Base-by-base conservation (phyloP, 2,329 filamentous ascomycete genomes). In the Cladosporium sphaerospermum region DNA sequence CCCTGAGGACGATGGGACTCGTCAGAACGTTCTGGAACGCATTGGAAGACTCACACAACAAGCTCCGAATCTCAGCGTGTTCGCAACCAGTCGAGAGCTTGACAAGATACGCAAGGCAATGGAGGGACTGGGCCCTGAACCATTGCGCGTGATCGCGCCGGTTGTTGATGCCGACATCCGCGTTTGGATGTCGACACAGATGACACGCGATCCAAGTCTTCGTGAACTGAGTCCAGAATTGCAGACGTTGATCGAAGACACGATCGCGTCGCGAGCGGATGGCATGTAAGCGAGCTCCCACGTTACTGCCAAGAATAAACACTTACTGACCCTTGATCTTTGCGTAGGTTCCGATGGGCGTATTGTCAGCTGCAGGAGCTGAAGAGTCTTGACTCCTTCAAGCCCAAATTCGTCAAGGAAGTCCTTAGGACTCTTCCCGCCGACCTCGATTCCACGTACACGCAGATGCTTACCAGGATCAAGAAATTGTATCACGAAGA, bases 271-370 rank as follows among this genome's bases (percentile, higher is more conserved):
- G 13, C 56, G 57, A 45, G 57, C 63, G 19, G 56, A 64, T 46
- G 59, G 62, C 46, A 63, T 64, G 62, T 64, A 53, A 53, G 61
- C 36, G 28, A 28, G 23, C 18, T 11, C 9, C 19, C 18, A 16
- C 23, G 45, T 46, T 4, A 52, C 16, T 55, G 3, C 11, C 9
- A 16, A 31, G 18, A 19, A 23, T 8, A 4, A 32, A n/a, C 28
- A 32, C 23, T 10, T 50, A 13, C 37, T 50, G 36, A 50, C 33
- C 14, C 13, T 51, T 18, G 28, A 10, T 10, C 16, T 32, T 9
- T 9, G 18, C 42, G 11, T 39, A 65, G 62, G 62, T 65, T 65
- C 41, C 46, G 62, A 37, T 65, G 61, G 61, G 63, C 52, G 11
- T 59, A 44, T 44, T 64, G 61, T 33, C 60, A 64, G 52, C 36